These are phyloP conservation scores for Pleurotus tuoliensis DNA, from an alignment of 768 basidiomycete genomes.

Conservation along the genomic window DNA sequence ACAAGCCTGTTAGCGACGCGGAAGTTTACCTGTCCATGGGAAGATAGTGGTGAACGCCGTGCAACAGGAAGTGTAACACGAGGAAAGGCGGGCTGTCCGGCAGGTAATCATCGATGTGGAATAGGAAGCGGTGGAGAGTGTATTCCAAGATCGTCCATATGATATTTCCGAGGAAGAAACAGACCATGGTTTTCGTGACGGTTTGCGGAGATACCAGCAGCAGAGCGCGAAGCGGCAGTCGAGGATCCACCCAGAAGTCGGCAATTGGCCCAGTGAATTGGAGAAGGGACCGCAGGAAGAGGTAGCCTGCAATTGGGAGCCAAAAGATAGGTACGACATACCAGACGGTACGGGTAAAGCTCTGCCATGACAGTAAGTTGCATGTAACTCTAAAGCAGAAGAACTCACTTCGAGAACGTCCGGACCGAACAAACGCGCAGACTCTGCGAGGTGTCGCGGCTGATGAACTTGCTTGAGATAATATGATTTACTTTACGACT, in stretches of 20 bases:
- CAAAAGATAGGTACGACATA: conserved; percentile 90
- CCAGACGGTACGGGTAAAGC: conserved; percentile 86
- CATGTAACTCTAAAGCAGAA: neutral
- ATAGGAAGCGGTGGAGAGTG: conserved; percentile 89
- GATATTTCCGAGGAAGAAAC: conserved; percentile 82
- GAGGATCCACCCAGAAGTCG: conserved; percentile 52
- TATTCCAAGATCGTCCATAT: conserved; percentile 97
- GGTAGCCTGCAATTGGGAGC: conserved; percentile 79
- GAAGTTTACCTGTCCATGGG: conserved; percentile 81
- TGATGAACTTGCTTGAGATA: conserved; percentile 97
- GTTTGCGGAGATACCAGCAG: conserved; percentile 45
- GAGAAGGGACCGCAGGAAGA: conserved; percentile 76
- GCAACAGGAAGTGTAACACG: conserved; percentile 85
- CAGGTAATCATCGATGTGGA: conserved; percentile 87
- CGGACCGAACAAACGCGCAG: conserved; percentile 85
- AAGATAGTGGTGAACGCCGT: conserved; percentile 96
- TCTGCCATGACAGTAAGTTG: conserved; percentile 28
- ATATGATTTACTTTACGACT: conserved; percentile 72
- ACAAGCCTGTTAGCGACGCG: too few relatives aligned
- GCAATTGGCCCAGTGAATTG: conserved; percentile 77
- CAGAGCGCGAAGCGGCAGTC: conserved; percentile 48
- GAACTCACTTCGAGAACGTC: conserved; percentile 67
- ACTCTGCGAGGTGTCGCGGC: conserved; percentile 80
- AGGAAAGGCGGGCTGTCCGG: conserved; percentile 82
- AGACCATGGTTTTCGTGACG: conserved; percentile 51